Evolutionary conservation across 306 rosid species (phyloP).

Genomic region (Acmispon strigosus): DNA sequence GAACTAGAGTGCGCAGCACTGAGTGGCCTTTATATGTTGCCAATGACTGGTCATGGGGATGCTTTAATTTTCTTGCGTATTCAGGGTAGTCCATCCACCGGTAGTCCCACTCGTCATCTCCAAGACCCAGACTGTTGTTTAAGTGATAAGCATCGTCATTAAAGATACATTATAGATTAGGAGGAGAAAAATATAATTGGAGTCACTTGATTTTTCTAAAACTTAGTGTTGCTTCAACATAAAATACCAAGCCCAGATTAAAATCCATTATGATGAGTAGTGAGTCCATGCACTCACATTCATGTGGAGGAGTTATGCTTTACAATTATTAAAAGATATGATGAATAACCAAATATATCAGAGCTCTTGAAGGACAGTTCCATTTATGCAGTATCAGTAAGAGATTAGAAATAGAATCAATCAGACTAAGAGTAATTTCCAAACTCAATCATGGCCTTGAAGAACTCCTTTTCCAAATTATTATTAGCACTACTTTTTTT

Average conservation of each 20-base stretch:
- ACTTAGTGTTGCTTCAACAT: background rate
- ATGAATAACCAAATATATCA: no score
- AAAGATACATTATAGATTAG: background rate
- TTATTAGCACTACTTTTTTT: no score
- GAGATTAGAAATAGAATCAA: no score
- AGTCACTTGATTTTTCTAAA: background rate
- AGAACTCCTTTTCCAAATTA: no score
- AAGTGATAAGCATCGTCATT: background rate
- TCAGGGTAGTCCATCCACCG: slow-evolving; percentile 87
- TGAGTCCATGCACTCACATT: background rate
- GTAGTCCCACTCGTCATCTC: slow-evolving; percentile 71
- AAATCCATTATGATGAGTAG: background rate
- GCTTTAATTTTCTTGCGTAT: slow-evolving; percentile 45
- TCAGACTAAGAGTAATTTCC: no score
- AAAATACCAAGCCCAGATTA: background rate
- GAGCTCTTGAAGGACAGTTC: no score
- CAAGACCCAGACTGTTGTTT: slow-evolving; percentile 34
- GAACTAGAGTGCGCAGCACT: slow-evolving; percentile 68
- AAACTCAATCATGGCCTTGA: no score
- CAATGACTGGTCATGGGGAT: slow-evolving; percentile 65
- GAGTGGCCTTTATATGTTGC: slow-evolving; percentile 84
- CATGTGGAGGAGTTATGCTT: no score
- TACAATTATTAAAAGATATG: no score
- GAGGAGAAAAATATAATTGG: background rate
- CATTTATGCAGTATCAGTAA: no score